Evolutionary conservation across 2,329 filamentous ascomycete genomes (phyloP).

Genomic region (Botrytis paeoniae): DNA sequence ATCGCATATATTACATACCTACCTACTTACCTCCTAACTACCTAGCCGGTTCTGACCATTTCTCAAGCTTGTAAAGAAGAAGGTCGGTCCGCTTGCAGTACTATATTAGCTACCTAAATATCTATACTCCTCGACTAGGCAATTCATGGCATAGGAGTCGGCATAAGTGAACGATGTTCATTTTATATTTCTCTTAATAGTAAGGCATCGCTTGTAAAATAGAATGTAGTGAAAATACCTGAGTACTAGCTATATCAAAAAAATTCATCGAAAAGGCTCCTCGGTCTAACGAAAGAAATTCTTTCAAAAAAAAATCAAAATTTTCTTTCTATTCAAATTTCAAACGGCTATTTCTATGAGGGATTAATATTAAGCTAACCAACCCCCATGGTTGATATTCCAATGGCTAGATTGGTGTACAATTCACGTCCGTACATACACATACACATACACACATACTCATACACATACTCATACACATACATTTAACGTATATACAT

Average conservation of each 20-base stretch:
- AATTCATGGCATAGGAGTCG: background rate
- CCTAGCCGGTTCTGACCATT: background rate
- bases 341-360: background rate
- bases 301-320: background rate
- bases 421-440: background rate
- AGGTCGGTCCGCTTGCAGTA: background rate
- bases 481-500: background rate
- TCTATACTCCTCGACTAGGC: background rate
- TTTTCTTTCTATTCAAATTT: background rate
- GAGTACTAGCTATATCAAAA: background rate
- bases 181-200: background rate
- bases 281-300: background rate
- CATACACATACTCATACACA: background rate
- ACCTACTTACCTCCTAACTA: background rate
- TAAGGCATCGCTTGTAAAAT: background rate
- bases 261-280: background rate
- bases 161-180: background rate
- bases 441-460: background rate
- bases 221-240: too few relatives aligned
- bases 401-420: background rate
- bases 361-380: slow-evolving; percentile 1
- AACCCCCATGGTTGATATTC: too few relatives aligned
- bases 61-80: background rate
- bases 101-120: background rate
- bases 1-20: background rate